A percentile compares a stretch with the other conserved stretches of the same genome.
These are phyloP conservation scores for Akanthomyces muscarius DNA, from an alignment of 2,329 filamentous ascomycete genomes.

Conservation along the genomic window DNA sequence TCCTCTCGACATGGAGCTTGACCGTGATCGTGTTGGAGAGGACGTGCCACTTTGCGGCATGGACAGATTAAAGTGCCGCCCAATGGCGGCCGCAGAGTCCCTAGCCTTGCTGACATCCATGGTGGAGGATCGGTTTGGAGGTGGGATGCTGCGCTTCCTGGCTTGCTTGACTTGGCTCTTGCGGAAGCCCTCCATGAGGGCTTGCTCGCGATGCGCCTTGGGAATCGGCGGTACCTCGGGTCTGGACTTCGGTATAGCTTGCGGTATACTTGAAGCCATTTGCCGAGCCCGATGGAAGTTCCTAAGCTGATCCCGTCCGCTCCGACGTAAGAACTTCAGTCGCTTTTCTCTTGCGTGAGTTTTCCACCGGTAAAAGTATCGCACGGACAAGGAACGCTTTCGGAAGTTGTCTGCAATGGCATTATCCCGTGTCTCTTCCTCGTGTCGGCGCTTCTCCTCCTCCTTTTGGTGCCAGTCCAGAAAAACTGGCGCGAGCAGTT, in stretches of 20 bases:
- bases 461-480: conserved; percentile 38
- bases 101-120: neutral
- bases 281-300: conserved; percentile 41
- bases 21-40: conserved; percentile 20
- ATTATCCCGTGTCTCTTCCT: conserved; percentile 46
- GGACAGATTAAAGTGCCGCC: conserved; percentile 20
- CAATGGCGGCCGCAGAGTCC: conserved; percentile 20
- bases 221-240: conserved; percentile 19
- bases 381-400: conserved; percentile 46
- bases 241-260: conserved; percentile 17
- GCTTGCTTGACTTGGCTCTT: conserved; percentile 9
- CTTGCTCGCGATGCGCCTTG: conserved; percentile 1
- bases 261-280: conserved; percentile 22
- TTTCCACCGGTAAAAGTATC: conserved; percentile 56
- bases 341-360: conserved; percentile 44
- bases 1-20: conserved; percentile 20
- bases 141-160: conserved; percentile 18
- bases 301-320: conserved; percentile 48
- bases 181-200: conserved; percentile 14
- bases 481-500: conserved; percentile 42
- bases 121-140: conserved; percentile 21
- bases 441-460: conserved; percentile 38
- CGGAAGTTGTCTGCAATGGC: conserved; percentile 47
- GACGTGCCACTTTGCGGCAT: conserved; percentile 20
- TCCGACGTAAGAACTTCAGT: conserved; percentile 46